Evolutionary conservation across 331 rosid species (phyloP), one percentile per base, ranked within the genome.

Genomic region (Acacia concinna): DNA sequence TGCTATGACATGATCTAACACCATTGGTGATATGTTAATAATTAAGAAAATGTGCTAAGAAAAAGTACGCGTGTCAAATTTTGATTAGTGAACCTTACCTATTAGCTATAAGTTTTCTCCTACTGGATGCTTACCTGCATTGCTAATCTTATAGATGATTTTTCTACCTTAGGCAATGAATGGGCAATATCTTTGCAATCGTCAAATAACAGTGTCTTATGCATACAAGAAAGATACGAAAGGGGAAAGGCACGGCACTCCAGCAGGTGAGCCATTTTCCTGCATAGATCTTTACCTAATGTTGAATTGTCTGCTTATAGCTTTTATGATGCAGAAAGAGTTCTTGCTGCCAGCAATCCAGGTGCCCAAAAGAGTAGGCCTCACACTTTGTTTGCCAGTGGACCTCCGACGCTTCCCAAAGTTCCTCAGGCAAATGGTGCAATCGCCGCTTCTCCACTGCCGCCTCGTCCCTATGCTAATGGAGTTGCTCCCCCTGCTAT

Each of bases 201-300:
- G 98, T 71, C 99, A 96, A 85, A 93, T 96, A 84, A 91, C 98
- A 37, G 99, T 96, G 49, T 96, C 99, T n/a, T 96, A 96, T 81
- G 99, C 99, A 41, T 96, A 96, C 57, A 96, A 96, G 91, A 96
- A 88, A 79, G 97, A 92, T 83, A 92, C 97, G 1, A 90, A 91
- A 81, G 97, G 96, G 68, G 97, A 92, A 82, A 89, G 96, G 63
- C 97, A 92, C 17, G 96, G 97, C 52, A 93, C 97, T 83, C 96
- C 96, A 0, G 96, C 97, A 74, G 97, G 97, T 92, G 49, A 82
- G 87, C 40, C 67, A 57, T 66, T 82, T 79, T 82, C 70, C 25
- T 40, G 78, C 78, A n/a, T 30, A 82, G 40, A n/a, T 21, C 8
- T 35, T 47, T 23, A 9, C 43, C 23, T 74, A 38, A 56, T 21